Conservation (phyloP, 2,329 filamentous ascomycete genomes). For the Cladophialophora carrionii region DNA sequence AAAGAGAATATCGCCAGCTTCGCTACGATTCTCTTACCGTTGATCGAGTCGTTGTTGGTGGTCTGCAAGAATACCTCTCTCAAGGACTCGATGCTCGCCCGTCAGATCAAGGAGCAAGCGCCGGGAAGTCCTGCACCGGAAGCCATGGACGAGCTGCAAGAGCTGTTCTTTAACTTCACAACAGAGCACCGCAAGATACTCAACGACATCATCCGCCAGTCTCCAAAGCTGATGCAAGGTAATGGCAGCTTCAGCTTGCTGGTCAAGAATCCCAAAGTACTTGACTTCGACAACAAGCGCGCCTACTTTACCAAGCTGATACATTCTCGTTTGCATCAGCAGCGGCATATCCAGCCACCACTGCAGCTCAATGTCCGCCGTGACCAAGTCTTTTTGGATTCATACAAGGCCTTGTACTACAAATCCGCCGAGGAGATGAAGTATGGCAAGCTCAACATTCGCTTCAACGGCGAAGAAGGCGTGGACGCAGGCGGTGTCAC, state of each 20-base stretch:
- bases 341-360: slow-evolving; percentile 72
- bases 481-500: slow-evolving; percentile 97
- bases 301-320: slow-evolving; percentile 97
- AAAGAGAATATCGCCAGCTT: slow-evolving; percentile 96
- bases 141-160: slow-evolving; percentile 65
- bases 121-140: slow-evolving; percentile 72
- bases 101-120: slow-evolving; percentile 66
- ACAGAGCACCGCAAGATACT: slow-evolving; percentile 97
- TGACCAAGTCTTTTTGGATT: slow-evolving; percentile 96
- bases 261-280: slow-evolving; percentile 97
- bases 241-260: slow-evolving; percentile 94
- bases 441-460: slow-evolving; percentile 96
- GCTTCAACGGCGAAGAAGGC: slow-evolving; percentile 96
- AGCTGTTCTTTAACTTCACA: slow-evolving; percentile 94
- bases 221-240: slow-evolving; percentile 83
- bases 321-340: slow-evolving; percentile 72
- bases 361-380: slow-evolving; percentile 88
- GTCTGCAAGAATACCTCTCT: slow-evolving; percentile 97
- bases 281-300: slow-evolving; percentile 99
- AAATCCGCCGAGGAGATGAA: slow-evolving; percentile 97
- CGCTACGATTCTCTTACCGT: slow-evolving; percentile 87
- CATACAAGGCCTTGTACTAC: slow-evolving; percentile 97
- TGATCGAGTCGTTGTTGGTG: slow-evolving; percentile 98
- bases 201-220: slow-evolving; percentile 95
- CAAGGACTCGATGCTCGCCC: slow-evolving; percentile 63